phyloP scores from a whole-genome alignment of 2,329 filamentous ascomycete species.

The Penicillium brasilianum region DNA sequence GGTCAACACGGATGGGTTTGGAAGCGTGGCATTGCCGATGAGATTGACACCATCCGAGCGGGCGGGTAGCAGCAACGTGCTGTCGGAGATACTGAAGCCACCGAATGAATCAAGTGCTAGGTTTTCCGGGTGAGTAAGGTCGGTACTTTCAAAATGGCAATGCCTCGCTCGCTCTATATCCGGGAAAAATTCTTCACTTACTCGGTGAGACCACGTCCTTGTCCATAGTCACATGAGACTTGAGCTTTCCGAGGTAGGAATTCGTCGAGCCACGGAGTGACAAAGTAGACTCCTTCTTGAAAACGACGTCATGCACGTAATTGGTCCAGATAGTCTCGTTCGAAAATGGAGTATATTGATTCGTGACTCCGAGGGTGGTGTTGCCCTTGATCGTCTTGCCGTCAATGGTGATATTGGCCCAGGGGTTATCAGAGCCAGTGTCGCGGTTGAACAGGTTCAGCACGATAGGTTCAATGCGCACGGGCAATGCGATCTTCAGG shows the following conservation, averaged over 20 bases:
- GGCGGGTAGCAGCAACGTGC: conserved; percentile 51
- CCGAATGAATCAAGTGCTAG: conserved; percentile 59
- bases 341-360: conserved; percentile 33
- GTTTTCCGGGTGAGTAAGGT: conserved; percentile 8
- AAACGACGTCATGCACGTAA: conserved; percentile 42
- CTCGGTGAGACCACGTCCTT: conserved; percentile 42
- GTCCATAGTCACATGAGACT: conserved; percentile 42
- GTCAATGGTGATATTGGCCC: conserved; percentile 31
- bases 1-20: conserved; percentile 63
- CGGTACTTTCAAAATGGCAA: background rate
- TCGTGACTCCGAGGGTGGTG: conserved; percentile 36
- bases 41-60: conserved; percentile 58
- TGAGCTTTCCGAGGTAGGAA: conserved; percentile 39
- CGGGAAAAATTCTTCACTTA: conserved; percentile 28
- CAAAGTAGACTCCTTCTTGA: conserved; percentile 32
- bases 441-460: conserved; percentile 43
- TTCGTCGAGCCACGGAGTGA: conserved; percentile 37
- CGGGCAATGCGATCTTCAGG: conserved; percentile 42
- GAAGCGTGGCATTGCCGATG: conserved; percentile 58
- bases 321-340: conserved; percentile 36
- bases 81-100: conserved; percentile 55
- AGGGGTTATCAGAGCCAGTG: conserved; percentile 35
- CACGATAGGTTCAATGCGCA: conserved; percentile 43
- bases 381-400: conserved; percentile 41
- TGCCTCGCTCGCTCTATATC: background rate